These are phyloP conservation scores for Aspergillus carlsbadensis DNA, from an alignment of 495 filamentous ascomycete species.

Conservation along the genomic window DNA sequence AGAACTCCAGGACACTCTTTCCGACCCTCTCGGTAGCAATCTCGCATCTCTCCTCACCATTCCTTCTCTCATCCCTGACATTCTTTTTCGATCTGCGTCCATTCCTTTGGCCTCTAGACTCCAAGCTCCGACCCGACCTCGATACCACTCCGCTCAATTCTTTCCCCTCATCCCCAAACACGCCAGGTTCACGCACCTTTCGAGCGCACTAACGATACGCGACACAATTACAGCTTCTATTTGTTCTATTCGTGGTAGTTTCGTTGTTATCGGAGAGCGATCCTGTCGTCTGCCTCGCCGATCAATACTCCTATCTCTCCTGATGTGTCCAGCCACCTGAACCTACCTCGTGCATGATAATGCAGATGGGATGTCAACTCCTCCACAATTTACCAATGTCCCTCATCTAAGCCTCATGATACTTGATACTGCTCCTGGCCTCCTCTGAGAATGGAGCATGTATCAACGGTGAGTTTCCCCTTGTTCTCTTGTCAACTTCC, in stretches of 20 bases:
- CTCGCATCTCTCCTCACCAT: slow-evolving; percentile 24
- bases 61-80: slow-evolving; percentile 20
- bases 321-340: slow-evolving; percentile 23
- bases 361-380: slow-evolving; percentile 42
- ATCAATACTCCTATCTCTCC: slow-evolving; percentile 5
- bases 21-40: slow-evolving; percentile 13
- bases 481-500: slow-evolving; percentile 7
- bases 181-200: slow-evolving; percentile 4
- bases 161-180: slow-evolving; percentile 15
- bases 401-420: slow-evolving; percentile 41
- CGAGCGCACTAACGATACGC: not conserved
- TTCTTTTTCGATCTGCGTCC: slow-evolving; percentile 17
- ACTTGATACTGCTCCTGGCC: slow-evolving; percentile 33
- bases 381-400: slow-evolving; percentile 31
- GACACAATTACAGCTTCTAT: too few species aligned
- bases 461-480: slow-evolving; percentile 44
- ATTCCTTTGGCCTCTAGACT: slow-evolving; percentile 14
- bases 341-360: slow-evolving; percentile 25
- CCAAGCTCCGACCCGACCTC: slow-evolving; percentile 4
- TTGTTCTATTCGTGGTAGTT: not conserved
- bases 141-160: not conserved
- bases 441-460: slow-evolving; percentile 47
- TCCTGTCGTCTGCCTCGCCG: not conserved
- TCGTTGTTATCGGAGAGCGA: not conserved
- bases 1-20: slow-evolving; percentile 5